A percentile compares a stretch with the other conserved stretches of the same genome.
Evolutionary conservation across 805 yeast species (phyloP).

Genomic region (Monosporozyma solicola): DNA sequence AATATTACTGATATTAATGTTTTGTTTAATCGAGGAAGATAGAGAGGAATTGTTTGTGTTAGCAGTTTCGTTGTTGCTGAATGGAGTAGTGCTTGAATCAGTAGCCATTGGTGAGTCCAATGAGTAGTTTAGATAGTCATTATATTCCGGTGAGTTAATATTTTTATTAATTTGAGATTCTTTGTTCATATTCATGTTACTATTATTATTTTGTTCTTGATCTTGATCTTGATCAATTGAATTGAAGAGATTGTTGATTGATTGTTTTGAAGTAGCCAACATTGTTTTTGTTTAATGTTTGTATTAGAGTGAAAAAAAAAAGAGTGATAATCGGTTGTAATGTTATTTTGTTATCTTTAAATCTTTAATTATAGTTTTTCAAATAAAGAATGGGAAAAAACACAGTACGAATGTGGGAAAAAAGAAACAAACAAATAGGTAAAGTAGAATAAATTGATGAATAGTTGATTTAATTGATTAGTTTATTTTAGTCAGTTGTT

Average conservation of each 20-base stretch:
- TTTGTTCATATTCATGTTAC: neutral
- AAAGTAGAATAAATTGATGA: too few relatives aligned
- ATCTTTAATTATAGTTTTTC: too few relatives aligned
- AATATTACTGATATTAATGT: neutral
- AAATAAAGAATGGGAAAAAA: too few relatives aligned
- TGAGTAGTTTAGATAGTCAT: conserved; percentile 3
- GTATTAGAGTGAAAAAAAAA: neutral
- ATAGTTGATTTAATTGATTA: too few relatives aligned
- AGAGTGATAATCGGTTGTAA: neutral
- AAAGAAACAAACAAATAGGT: too few relatives aligned
- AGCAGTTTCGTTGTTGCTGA: neutral
- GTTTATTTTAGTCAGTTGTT: too few relatives aligned
- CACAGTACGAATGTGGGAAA: too few relatives aligned
- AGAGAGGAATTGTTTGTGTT: neutral
- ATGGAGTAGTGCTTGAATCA: conserved; percentile 3
- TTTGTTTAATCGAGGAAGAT: neutral
- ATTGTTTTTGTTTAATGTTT: neutral
- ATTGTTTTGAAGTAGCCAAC: conserved; percentile 1
- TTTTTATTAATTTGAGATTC: neutral
- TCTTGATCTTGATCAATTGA: neutral
- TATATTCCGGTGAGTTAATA: conserved; percentile 1
- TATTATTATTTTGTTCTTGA: neutral
- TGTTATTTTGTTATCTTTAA: neutral
- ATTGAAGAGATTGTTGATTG: neutral
- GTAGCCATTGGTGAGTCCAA: conserved; percentile 2